phyloP scores from a whole-genome alignment of 1,139 yeast genomes.

The Magnusiomyces magnusii region DNA sequence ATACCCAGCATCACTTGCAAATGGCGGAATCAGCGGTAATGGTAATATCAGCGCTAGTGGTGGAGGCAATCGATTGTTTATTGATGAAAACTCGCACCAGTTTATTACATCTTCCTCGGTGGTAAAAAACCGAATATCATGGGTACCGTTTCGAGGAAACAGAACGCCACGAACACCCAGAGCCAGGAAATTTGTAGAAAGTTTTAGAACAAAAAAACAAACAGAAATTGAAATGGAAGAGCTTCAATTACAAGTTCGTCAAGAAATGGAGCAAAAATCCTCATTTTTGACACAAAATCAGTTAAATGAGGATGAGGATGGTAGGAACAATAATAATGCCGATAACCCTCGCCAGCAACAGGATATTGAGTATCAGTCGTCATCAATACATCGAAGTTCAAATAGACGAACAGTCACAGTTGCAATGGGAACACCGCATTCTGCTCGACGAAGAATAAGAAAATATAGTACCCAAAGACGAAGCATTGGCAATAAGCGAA shows the following conservation, averaged over 20 bases:
- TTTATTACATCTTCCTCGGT: not conserved
- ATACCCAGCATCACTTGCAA: not conserved
- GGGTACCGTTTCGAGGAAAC: not conserved
- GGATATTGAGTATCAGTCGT: not conserved
- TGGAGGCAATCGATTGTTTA: not conserved
- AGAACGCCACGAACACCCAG: not conserved
- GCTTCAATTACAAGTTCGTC: not conserved
- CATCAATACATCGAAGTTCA: not conserved
- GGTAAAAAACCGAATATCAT: not conserved
- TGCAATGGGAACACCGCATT: not conserved
- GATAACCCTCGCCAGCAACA: not conserved
- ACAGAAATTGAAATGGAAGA: not conserved
- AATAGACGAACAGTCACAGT: not conserved
- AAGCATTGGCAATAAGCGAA: not conserved
- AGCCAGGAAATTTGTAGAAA: not conserved
- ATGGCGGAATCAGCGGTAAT: no score
- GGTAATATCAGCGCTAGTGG: no score
- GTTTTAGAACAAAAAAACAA: not conserved
- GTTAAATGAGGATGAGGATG: not conserved
- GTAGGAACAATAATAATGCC: not conserved
- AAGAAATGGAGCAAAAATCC: not conserved
- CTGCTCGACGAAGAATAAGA: not conserved
- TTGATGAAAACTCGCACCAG: not conserved
- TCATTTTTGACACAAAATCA: not conserved
- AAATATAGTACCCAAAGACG: not conserved